Evolutionary conservation across 306 rosid species (phyloP).

Genomic region (Begonia peltatifolia): DNA sequence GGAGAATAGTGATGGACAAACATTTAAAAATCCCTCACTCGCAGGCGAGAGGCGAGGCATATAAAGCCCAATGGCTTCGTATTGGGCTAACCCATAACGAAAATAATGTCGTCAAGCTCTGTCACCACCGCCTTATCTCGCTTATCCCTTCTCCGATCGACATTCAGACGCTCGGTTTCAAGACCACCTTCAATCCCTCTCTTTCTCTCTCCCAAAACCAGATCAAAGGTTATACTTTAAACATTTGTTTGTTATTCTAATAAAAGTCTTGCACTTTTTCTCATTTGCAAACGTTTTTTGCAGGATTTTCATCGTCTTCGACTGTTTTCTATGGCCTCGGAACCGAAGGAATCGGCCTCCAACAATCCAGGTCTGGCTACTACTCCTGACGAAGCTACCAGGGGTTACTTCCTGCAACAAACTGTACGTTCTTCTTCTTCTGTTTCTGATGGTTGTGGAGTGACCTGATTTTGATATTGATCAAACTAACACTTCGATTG

Average conservation of each 20-base stretch:
- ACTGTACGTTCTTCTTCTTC: conserved; percentile 33
- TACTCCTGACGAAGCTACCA: conserved; percentile 66
- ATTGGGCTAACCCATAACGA: too few relatives aligned
- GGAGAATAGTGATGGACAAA: too few relatives aligned
- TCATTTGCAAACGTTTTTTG: neutral
- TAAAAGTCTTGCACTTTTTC: neutral
- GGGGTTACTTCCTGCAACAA: conserved; percentile 79
- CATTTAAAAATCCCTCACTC: too few relatives aligned
- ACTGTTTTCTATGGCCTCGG: conserved; percentile 64
- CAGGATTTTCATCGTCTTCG: conserved; percentile 37
- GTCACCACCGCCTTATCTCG: conserved; percentile 22
- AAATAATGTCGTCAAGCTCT: conserved; percentile 2
- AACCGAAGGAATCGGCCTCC: conserved; percentile 42
- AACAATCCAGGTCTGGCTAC: conserved; percentile 70
- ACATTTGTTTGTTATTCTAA: neutral
- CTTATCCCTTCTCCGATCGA: conserved; percentile 28
- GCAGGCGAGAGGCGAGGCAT: too few relatives aligned
- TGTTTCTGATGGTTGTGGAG: neutral
- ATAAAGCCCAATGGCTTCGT: too few relatives aligned
- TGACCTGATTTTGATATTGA: too few relatives aligned
- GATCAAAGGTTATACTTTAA: conserved; percentile 30
- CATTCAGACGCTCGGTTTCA: conserved; percentile 7
- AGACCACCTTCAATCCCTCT: conserved; percentile 19
- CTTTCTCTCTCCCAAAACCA: conserved; percentile 6
- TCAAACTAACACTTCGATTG: neutral